Base-by-base conservation (phyloP, 2,329 filamentous ascomycete genomes). In the Alternaria sp. region DNA sequence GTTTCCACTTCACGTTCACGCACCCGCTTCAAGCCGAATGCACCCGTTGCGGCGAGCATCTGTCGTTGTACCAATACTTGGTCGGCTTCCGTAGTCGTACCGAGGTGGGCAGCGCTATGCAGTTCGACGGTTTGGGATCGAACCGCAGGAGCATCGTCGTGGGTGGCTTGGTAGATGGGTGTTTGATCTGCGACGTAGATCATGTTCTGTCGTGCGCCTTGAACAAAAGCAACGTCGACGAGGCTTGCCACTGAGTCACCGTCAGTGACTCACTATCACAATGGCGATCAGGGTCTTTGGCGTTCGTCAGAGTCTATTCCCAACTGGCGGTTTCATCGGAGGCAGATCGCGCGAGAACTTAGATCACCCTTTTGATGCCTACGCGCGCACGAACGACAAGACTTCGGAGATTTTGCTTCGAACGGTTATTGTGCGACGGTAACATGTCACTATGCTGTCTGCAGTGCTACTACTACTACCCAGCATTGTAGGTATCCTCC, bases 51-150 rank as follows among this genome's bases (percentile, higher is more conserved):
- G 28, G 19, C 59, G 28, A 45, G 21, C 51, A 44, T 51, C 32
- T 25, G 25, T 25, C 32, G 59, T 64, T 61, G 54, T 59, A 64
- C 58, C 59, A 61, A 64, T 64, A 61, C 45, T 62, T 45, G 17
- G 15, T 44, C 46, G 28, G 13, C 51, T 32, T 47, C 54, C 26
- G n/a, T 40, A 28, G 45, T 61, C 32, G 46, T 49, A 51, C 59
- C 21, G 19, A 36, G 21, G 40, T 32, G 59, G 53, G 17, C 45
- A 49, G 25, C 26, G 44, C 50, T 32, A 53, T 46, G 49, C 55
- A 49, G 28, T 17, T 26, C 12, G 50, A 54, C 60, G 12, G 17
- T 54, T 47, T 49, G 6, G 32, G 56, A 51, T 21, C 9, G 7
- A 54, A 19, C n/a, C n/a, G 57, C 49, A 54, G 40, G 45, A 32